Conservation (phyloP, 2,329 filamentous ascomycete genomes). For the Bipolaris oryzae region DNA sequence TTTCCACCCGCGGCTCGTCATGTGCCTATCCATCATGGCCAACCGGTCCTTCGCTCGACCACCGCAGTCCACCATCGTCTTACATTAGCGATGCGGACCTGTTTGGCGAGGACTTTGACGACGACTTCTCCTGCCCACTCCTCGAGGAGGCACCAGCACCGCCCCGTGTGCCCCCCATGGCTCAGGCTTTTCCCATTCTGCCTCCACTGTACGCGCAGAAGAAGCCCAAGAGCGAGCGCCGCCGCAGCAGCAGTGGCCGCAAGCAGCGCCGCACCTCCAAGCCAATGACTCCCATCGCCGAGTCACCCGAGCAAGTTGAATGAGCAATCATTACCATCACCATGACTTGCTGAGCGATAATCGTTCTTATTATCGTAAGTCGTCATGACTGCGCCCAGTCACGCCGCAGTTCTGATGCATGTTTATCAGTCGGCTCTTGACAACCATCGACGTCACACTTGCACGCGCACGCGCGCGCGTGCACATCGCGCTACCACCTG, state of each 20-base stretch:
- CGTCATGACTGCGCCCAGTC: slow-evolving; percentile 4
- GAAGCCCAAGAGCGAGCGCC: slow-evolving; percentile 50
- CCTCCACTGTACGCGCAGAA: slow-evolving; percentile 49
- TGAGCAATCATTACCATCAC: slow-evolving; percentile 33
- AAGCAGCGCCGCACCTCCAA: slow-evolving; percentile 50
- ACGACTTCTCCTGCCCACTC: slow-evolving; percentile 39
- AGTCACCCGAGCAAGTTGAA: slow-evolving; percentile 48
- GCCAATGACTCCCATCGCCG: slow-evolving; percentile 52
- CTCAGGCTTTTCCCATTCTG: slow-evolving; percentile 46
- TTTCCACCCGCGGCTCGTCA: slow-evolving; percentile 40
- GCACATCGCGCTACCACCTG: slow-evolving; percentile 10
- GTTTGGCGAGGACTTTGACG: slow-evolving; percentile 48
- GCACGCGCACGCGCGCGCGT: slow-evolving; percentile 17
- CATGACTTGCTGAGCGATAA: not conserved
- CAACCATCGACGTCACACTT: slow-evolving; percentile 17
- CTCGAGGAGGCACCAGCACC: slow-evolving; percentile 50
- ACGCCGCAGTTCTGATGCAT: slow-evolving; percentile 7
- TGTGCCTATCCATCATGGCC: slow-evolving; percentile 52
- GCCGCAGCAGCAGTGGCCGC: slow-evolving; percentile 48
- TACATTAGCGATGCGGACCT: slow-evolving; percentile 52
- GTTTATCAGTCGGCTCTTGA: slow-evolving; percentile 14
- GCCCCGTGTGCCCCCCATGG: slow-evolving; percentile 45
- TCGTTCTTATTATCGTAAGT: slow-evolving; percentile 13
- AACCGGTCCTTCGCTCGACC: slow-evolving; percentile 44
- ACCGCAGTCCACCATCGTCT: slow-evolving; percentile 46